phyloP scores from a whole-genome alignment of 129 eudicot species.

The Flaveria sonorensis region DNA sequence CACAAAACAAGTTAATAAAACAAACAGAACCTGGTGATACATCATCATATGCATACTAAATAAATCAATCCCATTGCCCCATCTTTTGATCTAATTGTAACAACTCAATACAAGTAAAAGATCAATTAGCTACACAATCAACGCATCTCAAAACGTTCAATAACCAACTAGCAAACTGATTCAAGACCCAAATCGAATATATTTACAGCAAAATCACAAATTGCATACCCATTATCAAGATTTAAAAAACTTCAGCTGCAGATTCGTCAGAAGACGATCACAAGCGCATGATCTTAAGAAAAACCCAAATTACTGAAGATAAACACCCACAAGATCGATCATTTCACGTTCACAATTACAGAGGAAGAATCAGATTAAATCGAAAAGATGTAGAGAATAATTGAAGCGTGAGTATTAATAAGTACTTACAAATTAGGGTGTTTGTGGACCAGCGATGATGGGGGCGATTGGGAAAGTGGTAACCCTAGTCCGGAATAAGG shows the following conservation, averaged over 20 bases:
- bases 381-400: not conserved
- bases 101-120: not conserved
- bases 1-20: conserved; percentile 4
- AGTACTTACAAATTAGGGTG: conserved; percentile 34
- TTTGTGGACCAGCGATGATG: conserved; percentile 23
- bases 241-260: too few relatives aligned
- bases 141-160: not conserved
- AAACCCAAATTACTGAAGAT: not conserved
- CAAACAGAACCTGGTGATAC: not conserved
- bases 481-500: conserved; percentile 52
- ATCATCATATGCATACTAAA: not conserved
- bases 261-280: too few relatives aligned
- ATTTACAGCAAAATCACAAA: not conserved
- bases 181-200: not conserved
- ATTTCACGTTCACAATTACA: not conserved
- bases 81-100: not conserved
- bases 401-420: not conserved
- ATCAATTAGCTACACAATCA: not conserved
- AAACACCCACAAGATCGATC: not conserved
- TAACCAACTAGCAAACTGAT: not conserved
- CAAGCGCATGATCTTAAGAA: not conserved
- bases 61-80: not conserved
- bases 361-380: not conserved
- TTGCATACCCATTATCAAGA: conserved; percentile 19
- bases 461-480: conserved; percentile 43